Evolutionary conservation across 345 rosid genomes (phyloP), one percentile per base, ranked within the genome.

Genomic region (Atalantia buxifolia): DNA sequence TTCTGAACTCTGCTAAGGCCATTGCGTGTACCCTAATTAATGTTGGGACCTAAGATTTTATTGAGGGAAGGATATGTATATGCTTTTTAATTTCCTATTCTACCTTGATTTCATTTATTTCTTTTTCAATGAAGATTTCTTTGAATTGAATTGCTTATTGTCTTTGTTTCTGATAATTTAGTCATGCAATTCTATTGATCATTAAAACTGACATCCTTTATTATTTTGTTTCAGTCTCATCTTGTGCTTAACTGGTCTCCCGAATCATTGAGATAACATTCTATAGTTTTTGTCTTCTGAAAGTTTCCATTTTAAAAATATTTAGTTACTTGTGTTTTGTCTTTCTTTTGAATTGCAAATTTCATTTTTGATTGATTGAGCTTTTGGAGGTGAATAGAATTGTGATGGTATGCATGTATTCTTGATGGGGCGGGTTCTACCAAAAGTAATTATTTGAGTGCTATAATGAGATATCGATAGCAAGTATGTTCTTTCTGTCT

Each of bases 11-110:
- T 82, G 97, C 97, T 28, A 95, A 95, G 86, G 98, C 98, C 8
- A 92, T 95, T 88, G 97, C 97, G 63, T 93, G 97, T 84, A 95
- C 97, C 1, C 93, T 93, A 9, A 97, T 95, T 83, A 95, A 93
- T 82, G 93, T 95, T 45, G 99, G 99, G 61, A 31, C 33, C 33
- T 0, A 31, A 31, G 33, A 31, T 31, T 85, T 93, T 77, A 91
- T 92, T 83, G 97, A 95, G 89, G 99, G 99, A 88, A 91, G 99
- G 89, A 98, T 92, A 88, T 72, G 95, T 36, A 35, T 55, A 18
- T 74, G 31, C 53, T 18, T 33, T 35, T 53, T 31, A 53, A 64
- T 48, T 25, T 75, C 45, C 48, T 55, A 2, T 36, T 16, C 36
- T 59, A 73, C 59, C 42, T 53, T 13, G 73, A 66, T 69, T 21